phyloP scores from a whole-genome alignment of 805 yeast genomes.

The Candida lessepsii region DNA sequence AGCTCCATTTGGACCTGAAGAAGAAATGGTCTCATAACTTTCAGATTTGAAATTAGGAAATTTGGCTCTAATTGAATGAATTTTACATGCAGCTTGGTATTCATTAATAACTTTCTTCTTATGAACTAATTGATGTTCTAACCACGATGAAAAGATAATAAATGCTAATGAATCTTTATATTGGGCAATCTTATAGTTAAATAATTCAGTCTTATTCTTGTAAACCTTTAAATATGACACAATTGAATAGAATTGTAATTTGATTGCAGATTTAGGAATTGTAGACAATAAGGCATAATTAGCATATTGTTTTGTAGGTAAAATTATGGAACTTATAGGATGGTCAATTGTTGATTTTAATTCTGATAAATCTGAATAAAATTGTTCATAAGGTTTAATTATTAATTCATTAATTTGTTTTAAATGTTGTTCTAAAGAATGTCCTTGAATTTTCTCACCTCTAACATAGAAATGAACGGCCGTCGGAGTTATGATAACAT shows the following conservation, averaged over 20 bases:
- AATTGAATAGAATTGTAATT: slow-evolving; percentile 29
- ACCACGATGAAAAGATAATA: slow-evolving; percentile 77
- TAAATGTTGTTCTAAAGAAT: slow-evolving; percentile 23
- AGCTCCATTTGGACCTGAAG: slow-evolving; percentile 74
- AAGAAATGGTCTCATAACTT: slow-evolving; percentile 74
- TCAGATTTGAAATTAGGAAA: slow-evolving; percentile 59
- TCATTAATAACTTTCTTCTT: slow-evolving; percentile 51
- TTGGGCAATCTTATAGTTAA: slow-evolving; percentile 75
- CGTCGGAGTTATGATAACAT: slow-evolving; percentile 38
- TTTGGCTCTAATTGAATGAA: slow-evolving; percentile 53
- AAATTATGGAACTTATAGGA: slow-evolving; percentile 22
- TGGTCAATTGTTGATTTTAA: slow-evolving; percentile 21
- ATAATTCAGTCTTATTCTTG: slow-evolving; percentile 71
- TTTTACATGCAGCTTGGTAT: slow-evolving; percentile 61
- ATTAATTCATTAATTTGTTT: slow-evolving; percentile 24
- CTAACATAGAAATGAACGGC: slow-evolving; percentile 55
- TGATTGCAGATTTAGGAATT: slow-evolving; percentile 30
- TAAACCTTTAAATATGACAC: slow-evolving; percentile 60
- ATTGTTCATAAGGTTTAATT: slow-evolving; percentile 52
- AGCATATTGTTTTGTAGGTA: slow-evolving; percentile 31
- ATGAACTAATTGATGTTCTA: slow-evolving; percentile 54
- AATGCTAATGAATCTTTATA: slow-evolving; percentile 79
- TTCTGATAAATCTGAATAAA: slow-evolving; percentile 55
- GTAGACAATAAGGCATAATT: slow-evolving; percentile 31
- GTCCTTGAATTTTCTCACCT: slow-evolving; percentile 36